Evolutionary conservation across 306 rosid species (phyloP).

Genomic region (Cyclanthera cordifolia): DNA sequence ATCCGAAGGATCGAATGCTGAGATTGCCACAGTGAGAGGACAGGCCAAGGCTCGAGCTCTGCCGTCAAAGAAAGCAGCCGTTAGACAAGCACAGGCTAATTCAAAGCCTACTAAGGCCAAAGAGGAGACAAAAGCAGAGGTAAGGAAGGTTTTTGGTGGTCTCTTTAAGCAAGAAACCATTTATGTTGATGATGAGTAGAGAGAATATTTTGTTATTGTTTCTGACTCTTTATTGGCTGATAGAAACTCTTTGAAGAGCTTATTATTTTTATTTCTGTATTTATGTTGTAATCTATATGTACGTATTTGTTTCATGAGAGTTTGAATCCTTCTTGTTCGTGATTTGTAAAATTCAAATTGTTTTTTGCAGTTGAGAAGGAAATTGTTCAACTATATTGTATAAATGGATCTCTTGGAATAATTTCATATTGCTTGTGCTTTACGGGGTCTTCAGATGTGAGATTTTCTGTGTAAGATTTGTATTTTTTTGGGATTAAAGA

Average conservation of each 20-base stretch:
- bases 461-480: background rate
- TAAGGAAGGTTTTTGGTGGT: conserved; percentile 86
- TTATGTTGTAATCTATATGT: conserved; percentile 5
- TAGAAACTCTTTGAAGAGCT: conserved; percentile 4
- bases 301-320: background rate
- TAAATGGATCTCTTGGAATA: too few relatives aligned
- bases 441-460: background rate
- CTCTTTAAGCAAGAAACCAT: conserved; percentile 85
- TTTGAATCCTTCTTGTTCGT: background rate
- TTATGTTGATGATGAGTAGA: conserved; percentile 78
- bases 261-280: background rate
- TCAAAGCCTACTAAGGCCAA: conserved; percentile 26
- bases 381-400: too few relatives aligned
- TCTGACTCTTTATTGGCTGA: background rate
- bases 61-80: conserved; percentile 37
- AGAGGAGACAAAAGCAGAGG: conserved; percentile 31
- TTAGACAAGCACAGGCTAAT: conserved; percentile 33
- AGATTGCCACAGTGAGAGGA: conserved; percentile 83
- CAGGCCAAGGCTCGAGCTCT: conserved; percentile 73
- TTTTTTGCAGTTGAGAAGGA: background rate
- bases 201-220: background rate
- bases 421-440: too few relatives aligned
- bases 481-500: background rate
- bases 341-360: background rate
- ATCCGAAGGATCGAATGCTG: conserved; percentile 40